These are phyloP conservation scores for Macrotyloma uniflorum DNA, from an alignment of 306 rosid species.

Conservation along the genomic window DNA sequence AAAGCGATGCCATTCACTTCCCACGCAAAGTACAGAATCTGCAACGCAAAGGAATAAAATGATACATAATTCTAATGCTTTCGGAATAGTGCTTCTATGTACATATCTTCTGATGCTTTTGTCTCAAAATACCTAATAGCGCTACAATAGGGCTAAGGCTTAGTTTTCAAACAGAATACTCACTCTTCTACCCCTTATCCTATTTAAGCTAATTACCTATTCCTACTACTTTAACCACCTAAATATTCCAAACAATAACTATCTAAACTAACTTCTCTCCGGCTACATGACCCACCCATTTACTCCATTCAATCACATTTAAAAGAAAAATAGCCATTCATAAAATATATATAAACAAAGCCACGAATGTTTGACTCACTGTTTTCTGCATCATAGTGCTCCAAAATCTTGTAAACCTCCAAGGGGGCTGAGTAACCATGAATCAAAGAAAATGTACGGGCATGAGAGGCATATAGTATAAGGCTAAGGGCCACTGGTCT, in stretches of 20 bases:
- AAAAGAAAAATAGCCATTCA: neutral
- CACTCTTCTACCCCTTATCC: neutral
- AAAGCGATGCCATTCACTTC: slow-evolving; percentile 96
- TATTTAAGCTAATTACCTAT: neutral
- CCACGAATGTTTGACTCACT: slow-evolving; percentile 49
- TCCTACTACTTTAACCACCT: neutral
- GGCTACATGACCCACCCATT: neutral
- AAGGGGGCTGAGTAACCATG: slow-evolving; percentile 94
- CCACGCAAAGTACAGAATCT: slow-evolving; percentile 89
- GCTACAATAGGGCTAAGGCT: neutral
- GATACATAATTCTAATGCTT: neutral
- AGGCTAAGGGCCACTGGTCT: slow-evolving; percentile 84
- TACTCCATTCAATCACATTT: slow-evolving; percentile 14
- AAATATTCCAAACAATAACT: neutral
- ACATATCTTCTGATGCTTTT: neutral
- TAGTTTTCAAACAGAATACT: neutral
- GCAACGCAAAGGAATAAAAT: slow-evolving; percentile 30
- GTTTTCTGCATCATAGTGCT: slow-evolving; percentile 74
- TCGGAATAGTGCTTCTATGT: too few species aligned
- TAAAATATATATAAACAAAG: slow-evolving; percentile 1
- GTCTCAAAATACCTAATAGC: slow-evolving; percentile 14
- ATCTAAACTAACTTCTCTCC: neutral
- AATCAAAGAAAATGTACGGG: slow-evolving; percentile 93
- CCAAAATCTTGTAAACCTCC: slow-evolving; percentile 87
- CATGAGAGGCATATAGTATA: slow-evolving; percentile 82